Evolutionary conservation across 495 filamentous ascomycete genomes (phyloP), one percentile per base, ranked within the genome.

Genomic region (Symbiotaphrina buchneri): DNA sequence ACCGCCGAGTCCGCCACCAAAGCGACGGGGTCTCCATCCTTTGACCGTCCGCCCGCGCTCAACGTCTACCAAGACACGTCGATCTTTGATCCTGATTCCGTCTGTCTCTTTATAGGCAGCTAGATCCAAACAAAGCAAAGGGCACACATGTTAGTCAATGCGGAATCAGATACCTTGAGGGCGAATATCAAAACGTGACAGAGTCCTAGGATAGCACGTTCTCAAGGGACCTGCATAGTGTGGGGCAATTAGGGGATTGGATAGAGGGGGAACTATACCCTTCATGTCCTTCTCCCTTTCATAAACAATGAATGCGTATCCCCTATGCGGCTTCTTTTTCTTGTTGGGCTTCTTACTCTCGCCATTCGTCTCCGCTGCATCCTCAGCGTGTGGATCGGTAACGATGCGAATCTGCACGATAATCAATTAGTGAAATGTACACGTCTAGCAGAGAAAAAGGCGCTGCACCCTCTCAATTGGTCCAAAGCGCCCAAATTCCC

Each of bases 271-370:
- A 46, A 47, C 41, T 54, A 62, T 92, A 93, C 87, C 85, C 74
- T 91, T 94, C 90, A 97, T 94, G 47, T 97, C 87, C 54, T 85
- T 84, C 52, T 95, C 87, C 45, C 80, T 72, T 54, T 95, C 85
- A 49, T 83, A 97, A 28, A 94, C 83, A 41, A 97, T 74, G 49
- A 97, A 97, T 36, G 82, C 87, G 55, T 97, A 97, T 38, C 87
- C 87, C 41, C 71, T 65, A 48, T 87, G 74, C 27, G 69, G 61
- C 53, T 90, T 93, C 48, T 82, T 84, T 32, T 69, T 67, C 46
- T 72, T 72, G n/a, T n/a, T n/a, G n/a, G n/a, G n/a, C n/a, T n/a
- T n/a, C n/a, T n/a, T n/a, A n/a, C n/a, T n/a, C n/a, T n/a, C n/a
- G n/a, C n/a, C n/a, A 41, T 78, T 83, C 3, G 66, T 62, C 33